Conservation (phyloP, 2,329 filamentous ascomycete genomes). For the Botrytis hyacinthi region DNA sequence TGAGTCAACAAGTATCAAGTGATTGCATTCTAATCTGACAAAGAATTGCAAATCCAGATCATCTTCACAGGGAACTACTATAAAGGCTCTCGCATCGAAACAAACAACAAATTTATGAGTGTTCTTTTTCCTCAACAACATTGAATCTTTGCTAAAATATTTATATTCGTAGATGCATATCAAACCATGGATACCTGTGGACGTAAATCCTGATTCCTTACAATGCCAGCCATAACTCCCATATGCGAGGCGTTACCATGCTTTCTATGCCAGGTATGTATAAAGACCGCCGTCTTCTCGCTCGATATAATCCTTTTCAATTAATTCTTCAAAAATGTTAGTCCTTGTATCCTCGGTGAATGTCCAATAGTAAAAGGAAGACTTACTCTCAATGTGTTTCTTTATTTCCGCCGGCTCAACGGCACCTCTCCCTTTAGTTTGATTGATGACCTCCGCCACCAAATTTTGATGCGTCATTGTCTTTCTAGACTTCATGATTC, state of each 20-base stretch:
- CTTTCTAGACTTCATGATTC: constrained; percentile 96
- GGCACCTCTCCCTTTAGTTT: constrained; percentile 82
- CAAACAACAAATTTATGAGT: neutral
- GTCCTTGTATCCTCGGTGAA: constrained; percentile 25
- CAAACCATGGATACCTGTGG: neutral
- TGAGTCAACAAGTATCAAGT: neutral
- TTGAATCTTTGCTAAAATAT: neutral
- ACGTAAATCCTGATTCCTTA: neutral
- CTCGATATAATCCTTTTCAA: constrained; percentile 93
- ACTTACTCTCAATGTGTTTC: constrained; percentile 89
- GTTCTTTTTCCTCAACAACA: neutral
- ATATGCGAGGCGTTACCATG: neutral
- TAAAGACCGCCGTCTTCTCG: constrained; percentile 68
- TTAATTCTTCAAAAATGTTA: constrained; percentile 53
- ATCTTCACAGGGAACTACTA: neutral
- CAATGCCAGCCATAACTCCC: neutral
- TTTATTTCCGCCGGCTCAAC: constrained; percentile 88
- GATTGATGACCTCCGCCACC: constrained; percentile 86
- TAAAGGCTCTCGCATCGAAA: neutral
- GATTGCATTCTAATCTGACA: neutral
- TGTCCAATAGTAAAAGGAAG: constrained; percentile 17
- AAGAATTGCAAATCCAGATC: neutral
- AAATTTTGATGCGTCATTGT: constrained; percentile 81
- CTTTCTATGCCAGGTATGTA: constrained; percentile 62
- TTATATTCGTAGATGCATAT: neutral